Conservation (phyloP, 176 grass and related monocot genomes). For the Guadua angustifolia region DNA sequence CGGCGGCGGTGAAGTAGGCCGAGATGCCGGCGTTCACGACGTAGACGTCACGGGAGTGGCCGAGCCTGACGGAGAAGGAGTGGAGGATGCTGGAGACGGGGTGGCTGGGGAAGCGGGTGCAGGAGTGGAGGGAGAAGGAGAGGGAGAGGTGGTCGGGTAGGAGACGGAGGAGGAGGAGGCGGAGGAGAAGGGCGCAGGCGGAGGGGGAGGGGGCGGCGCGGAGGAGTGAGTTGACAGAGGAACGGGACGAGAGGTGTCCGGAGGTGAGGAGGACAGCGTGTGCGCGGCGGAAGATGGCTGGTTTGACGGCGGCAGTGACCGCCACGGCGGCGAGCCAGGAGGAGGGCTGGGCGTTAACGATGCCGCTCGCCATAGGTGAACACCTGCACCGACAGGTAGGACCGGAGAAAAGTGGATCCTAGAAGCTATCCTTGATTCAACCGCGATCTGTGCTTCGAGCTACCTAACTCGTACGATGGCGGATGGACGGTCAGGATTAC, state of each 20-base stretch:
- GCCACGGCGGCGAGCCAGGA: conserved; percentile 32
- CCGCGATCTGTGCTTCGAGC: neutral
- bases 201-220: conserved; percentile 28
- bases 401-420: neutral
- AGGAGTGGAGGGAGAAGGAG: conserved; percentile 57
- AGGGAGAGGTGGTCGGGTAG: conserved; percentile 49
- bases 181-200: conserved; percentile 40
- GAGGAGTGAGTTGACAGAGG: conserved; percentile 45
- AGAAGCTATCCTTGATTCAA: neutral
- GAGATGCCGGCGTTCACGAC: conserved; percentile 45
- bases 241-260: conserved; percentile 39
- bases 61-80: conserved; percentile 49
- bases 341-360: neutral
- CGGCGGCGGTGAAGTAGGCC: conserved; percentile 45
- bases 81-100: conserved; percentile 38
- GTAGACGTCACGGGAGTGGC: conserved; percentile 47
- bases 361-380: neutral
- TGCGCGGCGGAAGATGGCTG: conserved; percentile 21
- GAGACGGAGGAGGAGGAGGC: conserved; percentile 39
- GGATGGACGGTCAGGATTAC: neutral
- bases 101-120: conserved; percentile 33
- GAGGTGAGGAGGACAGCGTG: conserved; percentile 53
- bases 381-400: neutral
- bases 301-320: conserved; percentile 14
- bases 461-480: neutral